These are phyloP conservation scores for Candida anglica DNA, from an alignment of 805 yeast genomes.

Conservation along the genomic window DNA sequence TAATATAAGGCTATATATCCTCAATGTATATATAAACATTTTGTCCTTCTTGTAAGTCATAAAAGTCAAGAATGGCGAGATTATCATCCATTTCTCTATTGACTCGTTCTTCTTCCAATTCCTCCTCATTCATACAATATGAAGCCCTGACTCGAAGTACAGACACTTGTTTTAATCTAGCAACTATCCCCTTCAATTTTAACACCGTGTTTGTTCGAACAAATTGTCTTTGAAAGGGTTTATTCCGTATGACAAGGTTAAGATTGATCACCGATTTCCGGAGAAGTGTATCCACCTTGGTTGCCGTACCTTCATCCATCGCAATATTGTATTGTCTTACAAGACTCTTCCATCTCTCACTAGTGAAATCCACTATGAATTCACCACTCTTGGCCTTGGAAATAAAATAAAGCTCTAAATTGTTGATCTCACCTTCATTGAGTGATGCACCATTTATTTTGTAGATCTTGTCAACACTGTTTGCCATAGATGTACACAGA, in stretches of 20 bases:
- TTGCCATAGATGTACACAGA: conserved; percentile 11
- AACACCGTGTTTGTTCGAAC: conserved; percentile 18
- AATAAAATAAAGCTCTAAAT: conserved; percentile 67
- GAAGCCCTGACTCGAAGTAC: conserved; percentile 21
- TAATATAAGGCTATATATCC: too few relatives aligned
- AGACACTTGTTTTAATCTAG: conserved; percentile 12
- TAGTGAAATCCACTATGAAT: conserved; percentile 11
- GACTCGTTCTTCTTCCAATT: conserved; percentile 8
- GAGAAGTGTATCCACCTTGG: background rate
- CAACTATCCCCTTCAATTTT: conserved; percentile 29
- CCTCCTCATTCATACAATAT: conserved; percentile 21
- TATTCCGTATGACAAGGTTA: background rate
- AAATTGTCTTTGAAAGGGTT: conserved; percentile 3
- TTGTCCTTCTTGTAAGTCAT: conserved; percentile 17
- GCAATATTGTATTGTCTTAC: conserved; percentile 28
- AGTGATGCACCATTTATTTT: conserved; percentile 59
- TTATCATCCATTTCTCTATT: conserved; percentile 24
- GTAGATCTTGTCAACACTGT: background rate
- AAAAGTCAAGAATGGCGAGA: conserved; percentile 21
- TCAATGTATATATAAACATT: conserved; percentile 12
- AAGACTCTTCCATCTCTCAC: conserved; percentile 42
- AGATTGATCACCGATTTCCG: background rate
- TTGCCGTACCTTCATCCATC: background rate
- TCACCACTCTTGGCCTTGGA: conserved; percentile 40
- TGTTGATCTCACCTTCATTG: conserved; percentile 43